Percentiles rank a stretch among this genome's conserved stretches.
These are phyloP conservation scores for Mariannaea elegans DNA, from an alignment of 2,329 filamentous ascomycete species.

Conservation along the genomic window DNA sequence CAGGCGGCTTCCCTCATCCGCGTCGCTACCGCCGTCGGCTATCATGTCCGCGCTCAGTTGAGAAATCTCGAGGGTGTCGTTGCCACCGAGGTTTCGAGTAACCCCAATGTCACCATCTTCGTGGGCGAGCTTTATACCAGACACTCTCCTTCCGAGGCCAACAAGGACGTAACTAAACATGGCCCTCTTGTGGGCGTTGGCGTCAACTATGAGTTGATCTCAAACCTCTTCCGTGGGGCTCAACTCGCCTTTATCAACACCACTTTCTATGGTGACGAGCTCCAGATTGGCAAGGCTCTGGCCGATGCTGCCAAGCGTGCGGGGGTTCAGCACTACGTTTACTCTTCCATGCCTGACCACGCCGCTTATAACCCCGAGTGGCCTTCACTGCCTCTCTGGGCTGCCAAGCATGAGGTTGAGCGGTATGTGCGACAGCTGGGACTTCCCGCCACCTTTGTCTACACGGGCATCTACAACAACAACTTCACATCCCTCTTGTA, in stretches of 20 bases:
- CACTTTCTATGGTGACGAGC: slow-evolving; percentile 94
- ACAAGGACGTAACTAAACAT: slow-evolving; percentile 73
- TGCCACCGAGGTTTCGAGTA: slow-evolving; percentile 81
- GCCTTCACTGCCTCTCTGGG: slow-evolving; percentile 90
- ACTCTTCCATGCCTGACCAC: slow-evolving; percentile 97
- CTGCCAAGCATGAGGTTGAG: slow-evolving; percentile 90
- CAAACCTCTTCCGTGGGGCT: slow-evolving; percentile 81
- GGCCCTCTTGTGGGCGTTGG: slow-evolving; percentile 70
- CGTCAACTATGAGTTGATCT: slow-evolving; percentile 77
- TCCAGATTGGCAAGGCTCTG: slow-evolving; percentile 85
- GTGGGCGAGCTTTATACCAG: slow-evolving; percentile 71
- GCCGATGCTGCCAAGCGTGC: slow-evolving; percentile 89
- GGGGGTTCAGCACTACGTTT: slow-evolving; percentile 90
- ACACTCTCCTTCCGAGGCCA: slow-evolving; percentile 58
- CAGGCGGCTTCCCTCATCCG: slow-evolving; percentile 96
- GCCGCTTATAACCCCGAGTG: slow-evolving; percentile 78
- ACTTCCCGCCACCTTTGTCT: slow-evolving; percentile 90
- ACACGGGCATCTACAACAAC: slow-evolving; percentile 98
- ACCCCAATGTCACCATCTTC: slow-evolving; percentile 78
- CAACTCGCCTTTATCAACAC: slow-evolving; percentile 98
- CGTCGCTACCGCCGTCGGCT: slow-evolving; percentile 92
- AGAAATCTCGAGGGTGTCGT: slow-evolving; percentile 88
- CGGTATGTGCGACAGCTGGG: slow-evolving; percentile 86
- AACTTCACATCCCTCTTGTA: slow-evolving; percentile 96
- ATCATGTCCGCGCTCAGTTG: slow-evolving; percentile 91